Evolutionary conservation across 768 basidiomycete genomes (phyloP).

Genomic region (Boletus rubescentipes): DNA sequence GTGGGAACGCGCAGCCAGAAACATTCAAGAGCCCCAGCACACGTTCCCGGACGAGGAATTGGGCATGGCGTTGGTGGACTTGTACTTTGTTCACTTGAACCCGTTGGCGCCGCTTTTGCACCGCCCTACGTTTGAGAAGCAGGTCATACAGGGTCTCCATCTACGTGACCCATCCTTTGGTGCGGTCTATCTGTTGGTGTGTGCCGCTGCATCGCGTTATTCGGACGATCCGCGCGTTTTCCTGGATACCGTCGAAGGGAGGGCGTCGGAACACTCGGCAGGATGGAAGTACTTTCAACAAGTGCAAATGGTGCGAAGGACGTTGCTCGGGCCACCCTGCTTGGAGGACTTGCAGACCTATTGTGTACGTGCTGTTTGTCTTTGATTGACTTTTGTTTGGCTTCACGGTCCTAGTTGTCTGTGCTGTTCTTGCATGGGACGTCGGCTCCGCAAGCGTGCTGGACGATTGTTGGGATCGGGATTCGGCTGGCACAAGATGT

Average conservation of each 20-base stretch:
- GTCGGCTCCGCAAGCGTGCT: constrained; percentile 61
- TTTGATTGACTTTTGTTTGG: constrained; percentile 8
- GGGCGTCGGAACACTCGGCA: constrained; percentile 40
- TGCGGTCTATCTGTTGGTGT: constrained; percentile 62
- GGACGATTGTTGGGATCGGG: constrained; percentile 65
- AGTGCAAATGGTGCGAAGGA: constrained; percentile 59
- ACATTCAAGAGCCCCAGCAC: constrained; percentile 30
- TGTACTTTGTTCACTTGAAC: constrained; percentile 64
- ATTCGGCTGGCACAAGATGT: constrained; percentile 60
- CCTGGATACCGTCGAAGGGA: constrained; percentile 32
- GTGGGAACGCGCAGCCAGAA: constrained; percentile 29
- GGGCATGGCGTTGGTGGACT: constrained; percentile 48
- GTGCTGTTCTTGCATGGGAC: constrained; percentile 55
- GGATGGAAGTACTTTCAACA: constrained; percentile 52
- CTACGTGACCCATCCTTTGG: constrained; percentile 52
- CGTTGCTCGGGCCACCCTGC: constrained; percentile 53
- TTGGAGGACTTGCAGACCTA: constrained; percentile 73
- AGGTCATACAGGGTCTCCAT: constrained; percentile 50
- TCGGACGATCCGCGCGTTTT: constrained; percentile 57
- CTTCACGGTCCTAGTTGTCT: constrained; percentile 40
- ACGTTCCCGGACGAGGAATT: constrained; percentile 54
- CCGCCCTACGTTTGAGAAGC: constrained; percentile 60
- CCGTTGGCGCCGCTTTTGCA: constrained; percentile 69
- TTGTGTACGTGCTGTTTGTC: constrained; percentile 41
- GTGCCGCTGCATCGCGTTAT: constrained; percentile 61